Evolutionary conservation across 192 early-diverging fungal genomes (phyloP).

Genomic region (Gaertneriomyces sp.): DNA sequence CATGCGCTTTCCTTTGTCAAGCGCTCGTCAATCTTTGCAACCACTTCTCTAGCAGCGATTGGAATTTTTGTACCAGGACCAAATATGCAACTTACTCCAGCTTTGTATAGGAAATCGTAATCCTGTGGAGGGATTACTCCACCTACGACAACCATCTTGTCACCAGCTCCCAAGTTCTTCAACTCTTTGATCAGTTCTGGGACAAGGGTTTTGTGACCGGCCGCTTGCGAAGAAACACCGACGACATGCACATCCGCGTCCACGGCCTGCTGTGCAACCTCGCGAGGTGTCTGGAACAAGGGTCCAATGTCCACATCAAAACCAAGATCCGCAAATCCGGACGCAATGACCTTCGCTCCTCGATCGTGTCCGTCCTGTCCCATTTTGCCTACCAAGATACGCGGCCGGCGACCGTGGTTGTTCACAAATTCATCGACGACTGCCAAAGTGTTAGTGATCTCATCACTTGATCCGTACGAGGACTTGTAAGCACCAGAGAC

Average conservation of each 20-base stretch:
- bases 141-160: slow-evolving; percentile 75
- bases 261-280: slow-evolving; percentile 83
- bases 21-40: slow-evolving; percentile 53
- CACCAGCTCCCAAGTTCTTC: slow-evolving; percentile 65
- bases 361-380: slow-evolving; percentile 92
- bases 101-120: slow-evolving; percentile 75
- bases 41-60: slow-evolving; percentile 74
- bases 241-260: slow-evolving; percentile 89
- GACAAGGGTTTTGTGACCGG: slow-evolving; percentile 84
- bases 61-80: slow-evolving; percentile 88
- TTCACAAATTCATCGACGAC: slow-evolving; percentile 53
- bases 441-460: slow-evolving; percentile 62
- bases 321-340: slow-evolving; percentile 83
- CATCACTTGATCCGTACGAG: slow-evolving; percentile 67
- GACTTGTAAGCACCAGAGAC: slow-evolving; percentile 83
- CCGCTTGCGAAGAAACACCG: slow-evolving; percentile 82
- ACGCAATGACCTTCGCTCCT: slow-evolving; percentile 91
- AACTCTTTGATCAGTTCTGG: slow-evolving; percentile 76
- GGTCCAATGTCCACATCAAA: slow-evolving; percentile 91
- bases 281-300: slow-evolving; percentile 84
- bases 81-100: slow-evolving; percentile 78
- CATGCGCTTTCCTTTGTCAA: not conserved
- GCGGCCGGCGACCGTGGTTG: slow-evolving; percentile 76
- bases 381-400: slow-evolving; percentile 88
- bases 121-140: slow-evolving; percentile 88